phyloP scores from a whole-genome alignment of 129 eudicot genomes.

The Escallonia herrerae region DNA sequence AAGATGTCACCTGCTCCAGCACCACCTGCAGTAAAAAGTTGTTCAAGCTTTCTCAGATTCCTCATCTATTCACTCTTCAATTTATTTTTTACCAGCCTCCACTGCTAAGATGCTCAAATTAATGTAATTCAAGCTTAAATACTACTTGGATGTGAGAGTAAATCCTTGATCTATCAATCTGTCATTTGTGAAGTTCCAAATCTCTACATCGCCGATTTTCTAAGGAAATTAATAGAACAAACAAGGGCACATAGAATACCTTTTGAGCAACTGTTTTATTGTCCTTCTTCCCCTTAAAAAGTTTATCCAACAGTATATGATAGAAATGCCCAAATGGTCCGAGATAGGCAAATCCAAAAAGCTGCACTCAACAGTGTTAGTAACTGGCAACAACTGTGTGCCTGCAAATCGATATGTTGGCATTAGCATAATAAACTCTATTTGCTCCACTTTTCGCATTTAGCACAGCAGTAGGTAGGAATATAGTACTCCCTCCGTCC shows the following conservation, averaged over 20 bases:
- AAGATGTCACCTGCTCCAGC: slow-evolving; percentile 75
- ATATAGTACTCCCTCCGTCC: no score
- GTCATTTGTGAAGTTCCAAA: not conserved
- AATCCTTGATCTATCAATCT: no score
- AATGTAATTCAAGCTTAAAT: not conserved
- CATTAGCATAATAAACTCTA: not conserved
- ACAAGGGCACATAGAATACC: slow-evolving; percentile 31
- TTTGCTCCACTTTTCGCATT: no score
- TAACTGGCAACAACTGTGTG: not conserved
- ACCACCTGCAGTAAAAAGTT: slow-evolving; percentile 57
- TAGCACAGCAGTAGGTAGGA: no score
- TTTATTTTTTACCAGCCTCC: not conserved
- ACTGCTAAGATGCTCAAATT: not conserved
- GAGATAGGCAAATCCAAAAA: slow-evolving; percentile 81
- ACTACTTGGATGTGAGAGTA: not conserved
- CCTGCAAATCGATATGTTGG: not conserved
- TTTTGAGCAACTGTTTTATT: slow-evolving; percentile 72
- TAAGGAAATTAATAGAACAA: not conserved
- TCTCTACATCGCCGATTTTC: not conserved
- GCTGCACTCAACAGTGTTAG: slow-evolving; percentile 46
- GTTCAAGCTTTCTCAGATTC: not conserved
- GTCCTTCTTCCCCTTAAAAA: slow-evolving; percentile 92
- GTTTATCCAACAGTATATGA: slow-evolving; percentile 68
- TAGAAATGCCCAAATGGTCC: slow-evolving; percentile 93
- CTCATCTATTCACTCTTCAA: not conserved